phyloP scores from a whole-genome alignment of 441 rosid species.

The Syzygium syzygioides region DNA sequence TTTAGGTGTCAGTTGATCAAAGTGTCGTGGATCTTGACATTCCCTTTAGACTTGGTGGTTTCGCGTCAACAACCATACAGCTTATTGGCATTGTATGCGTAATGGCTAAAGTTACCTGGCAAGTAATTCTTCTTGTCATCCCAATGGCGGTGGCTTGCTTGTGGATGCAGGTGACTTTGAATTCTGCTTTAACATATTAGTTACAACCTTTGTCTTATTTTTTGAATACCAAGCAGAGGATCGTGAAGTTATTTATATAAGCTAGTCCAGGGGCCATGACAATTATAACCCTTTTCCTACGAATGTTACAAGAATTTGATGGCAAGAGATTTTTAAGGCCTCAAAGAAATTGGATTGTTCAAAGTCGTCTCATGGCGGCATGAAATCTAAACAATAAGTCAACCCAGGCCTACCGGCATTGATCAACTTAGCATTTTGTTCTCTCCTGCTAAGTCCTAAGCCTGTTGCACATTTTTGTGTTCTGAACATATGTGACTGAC shows the following conservation, averaged over 20 bases:
- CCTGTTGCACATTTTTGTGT: neutral
- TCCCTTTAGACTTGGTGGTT: slow-evolving; percentile 98
- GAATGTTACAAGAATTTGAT: neutral
- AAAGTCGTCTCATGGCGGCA: neutral
- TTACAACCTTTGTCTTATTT: neutral
- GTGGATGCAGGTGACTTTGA: slow-evolving; percentile 92
- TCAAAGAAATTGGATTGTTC: neutral
- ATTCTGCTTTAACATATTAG: neutral
- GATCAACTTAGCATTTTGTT: neutral
- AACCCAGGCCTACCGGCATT: neutral
- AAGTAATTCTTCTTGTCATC: slow-evolving; percentile 91
- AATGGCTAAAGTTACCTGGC: slow-evolving; percentile 98
- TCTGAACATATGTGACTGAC: neutral
- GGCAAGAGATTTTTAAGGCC: neutral
- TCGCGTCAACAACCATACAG: slow-evolving; percentile 98
- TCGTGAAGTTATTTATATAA: neutral
- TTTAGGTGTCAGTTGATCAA: slow-evolving; percentile 97
- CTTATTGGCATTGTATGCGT: slow-evolving; percentile 95
- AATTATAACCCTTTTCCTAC: neutral
- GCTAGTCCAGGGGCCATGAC: neutral
- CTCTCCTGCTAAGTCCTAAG: neutral
- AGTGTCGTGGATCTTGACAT: slow-evolving; percentile 99
- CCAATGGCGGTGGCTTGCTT: slow-evolving; percentile 98
- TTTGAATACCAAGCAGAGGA: neutral
- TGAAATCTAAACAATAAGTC: neutral